Base-by-base conservation (phyloP, 2,329 filamentous ascomycete genomes). In the Chaetomium sp. region DNA sequence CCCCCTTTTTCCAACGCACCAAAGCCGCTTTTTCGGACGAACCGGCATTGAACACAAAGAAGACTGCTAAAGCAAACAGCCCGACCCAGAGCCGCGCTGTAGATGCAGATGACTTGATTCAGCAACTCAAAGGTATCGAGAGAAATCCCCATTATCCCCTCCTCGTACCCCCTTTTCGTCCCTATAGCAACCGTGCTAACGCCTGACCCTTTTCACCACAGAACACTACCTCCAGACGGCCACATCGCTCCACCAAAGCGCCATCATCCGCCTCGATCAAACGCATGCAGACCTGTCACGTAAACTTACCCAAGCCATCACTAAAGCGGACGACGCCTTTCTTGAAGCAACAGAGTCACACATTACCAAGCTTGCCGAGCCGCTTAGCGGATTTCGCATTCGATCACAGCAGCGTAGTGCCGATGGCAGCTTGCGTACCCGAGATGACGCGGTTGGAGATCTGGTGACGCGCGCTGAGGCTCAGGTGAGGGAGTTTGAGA, bases 221-320 rank as follows among this genome's bases (percentile, higher is more conserved):
- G 58, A 62, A 38, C 55, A 63, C 55, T 62, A 61, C 54, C 50
- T 54, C 40, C 41, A 48, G 6, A 61, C 49, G 6, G 61, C 60
- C 14, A 52, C 55, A 2, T 55, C 40, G 11, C 52, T 62, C 10
- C 55, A 58, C 41, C 14, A 52, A 12, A 54, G 37, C n/a, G 60
- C 56, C 8, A 50, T 49, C 10, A 42, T 49, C 12, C 55, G 41
- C 12, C 57, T 63, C 10, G 34, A 52, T 27, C 57, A 59, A 7
- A 44, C 54, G 5, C 57, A 62, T 32, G n/a, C 52, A 6, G 38
- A 47, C 33, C 49, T 62, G 32, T 5, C 34, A 38, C 44, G 33
- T 12, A 36, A 47, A 10, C 54, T 62, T 4, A 32, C 19, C 5
- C 36, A 47, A 3, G 14, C 54, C 2, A 9, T 57, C 7, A 11